These are phyloP conservation scores for Aspergillus japonicus DNA, from an alignment of 2,329 filamentous ascomycete genomes.

Conservation along the genomic window DNA sequence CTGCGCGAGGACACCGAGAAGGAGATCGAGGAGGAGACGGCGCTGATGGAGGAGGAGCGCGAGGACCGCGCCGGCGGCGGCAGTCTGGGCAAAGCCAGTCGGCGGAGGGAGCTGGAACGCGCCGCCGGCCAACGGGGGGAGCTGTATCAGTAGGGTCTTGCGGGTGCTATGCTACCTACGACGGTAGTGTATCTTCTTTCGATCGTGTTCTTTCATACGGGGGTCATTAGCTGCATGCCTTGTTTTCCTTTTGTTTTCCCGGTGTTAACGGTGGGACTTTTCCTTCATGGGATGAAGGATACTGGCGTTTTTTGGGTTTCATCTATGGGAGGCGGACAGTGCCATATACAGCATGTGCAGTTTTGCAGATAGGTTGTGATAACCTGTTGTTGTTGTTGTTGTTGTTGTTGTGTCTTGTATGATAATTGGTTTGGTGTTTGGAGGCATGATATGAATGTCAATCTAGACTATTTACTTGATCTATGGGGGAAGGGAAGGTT, in stretches of 20 bases:
- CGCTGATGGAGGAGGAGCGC: slow-evolving; percentile 37
- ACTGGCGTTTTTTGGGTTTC: not conserved
- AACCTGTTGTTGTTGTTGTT: not conserved
- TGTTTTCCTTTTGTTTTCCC: not conserved
- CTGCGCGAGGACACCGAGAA: slow-evolving; percentile 50
- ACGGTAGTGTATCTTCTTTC: too few species aligned
- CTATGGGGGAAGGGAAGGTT: too few species aligned
- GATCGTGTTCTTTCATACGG: not conserved
- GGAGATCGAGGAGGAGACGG: slow-evolving; percentile 46
- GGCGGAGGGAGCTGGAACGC: slow-evolving; percentile 2
- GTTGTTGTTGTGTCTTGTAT: not conserved
- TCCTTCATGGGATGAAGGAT: not conserved
- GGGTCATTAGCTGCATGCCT: not conserved
- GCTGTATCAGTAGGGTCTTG: not conserved
- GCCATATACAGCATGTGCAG: not conserved
- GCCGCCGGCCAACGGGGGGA: not conserved
- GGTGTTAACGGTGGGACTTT: not conserved
- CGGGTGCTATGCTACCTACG: too few species aligned
- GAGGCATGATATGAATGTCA: not conserved
- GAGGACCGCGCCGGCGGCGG: slow-evolving; percentile 41
- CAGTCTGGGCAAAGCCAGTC: slow-evolving; percentile 11
- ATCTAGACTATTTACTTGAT: not conserved
- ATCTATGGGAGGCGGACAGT: not conserved
- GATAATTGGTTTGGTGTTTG: not conserved
- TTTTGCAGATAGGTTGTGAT: not conserved